These are phyloP conservation scores for Didymella exigua DNA, from an alignment of 2,329 filamentous ascomycete genomes.

Conservation along the genomic window DNA sequence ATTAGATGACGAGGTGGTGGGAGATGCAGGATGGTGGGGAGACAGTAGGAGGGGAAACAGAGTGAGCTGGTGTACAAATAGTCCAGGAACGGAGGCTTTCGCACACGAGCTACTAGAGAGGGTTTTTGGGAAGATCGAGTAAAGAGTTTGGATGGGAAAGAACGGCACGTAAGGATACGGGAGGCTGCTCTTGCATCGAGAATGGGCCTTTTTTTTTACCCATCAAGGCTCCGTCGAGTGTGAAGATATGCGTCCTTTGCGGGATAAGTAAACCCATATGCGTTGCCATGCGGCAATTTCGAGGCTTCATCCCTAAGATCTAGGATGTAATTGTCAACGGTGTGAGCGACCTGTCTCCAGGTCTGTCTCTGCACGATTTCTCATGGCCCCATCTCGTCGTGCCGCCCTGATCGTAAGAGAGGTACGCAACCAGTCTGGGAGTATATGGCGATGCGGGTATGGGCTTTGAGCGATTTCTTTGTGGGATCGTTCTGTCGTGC, in stretches of 20 bases:
- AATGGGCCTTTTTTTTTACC: neutral
- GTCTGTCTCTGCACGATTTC: neutral
- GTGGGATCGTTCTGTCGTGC: too few species aligned
- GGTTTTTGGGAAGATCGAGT: slow-evolving; percentile 59
- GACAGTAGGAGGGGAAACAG: slow-evolving; percentile 76
- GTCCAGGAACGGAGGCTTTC: slow-evolving; percentile 72
- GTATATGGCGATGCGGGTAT: neutral
- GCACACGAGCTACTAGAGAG: slow-evolving; percentile 68
- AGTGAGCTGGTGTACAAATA: slow-evolving; percentile 71
- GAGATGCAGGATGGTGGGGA: slow-evolving; percentile 79
- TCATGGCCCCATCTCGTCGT: too few species aligned
- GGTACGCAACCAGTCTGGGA: slow-evolving; percentile 2
- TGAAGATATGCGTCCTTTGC: neutral
- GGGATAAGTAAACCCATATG: neutral
- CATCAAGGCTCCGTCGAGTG: too few species aligned
- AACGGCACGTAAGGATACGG: neutral
- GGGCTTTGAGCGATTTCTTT: neutral
- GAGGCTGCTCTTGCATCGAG: neutral
- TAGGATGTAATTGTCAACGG: too few species aligned
- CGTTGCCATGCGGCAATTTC: neutral
- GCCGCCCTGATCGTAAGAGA: neutral
- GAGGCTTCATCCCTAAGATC: neutral
- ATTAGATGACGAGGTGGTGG: slow-evolving; percentile 58
- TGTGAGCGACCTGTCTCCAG: neutral
- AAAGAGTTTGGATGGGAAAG: neutral